These are phyloP conservation scores for Xylaria sp. DNA, from an alignment of 2,329 filamentous ascomycete genomes.

Conservation along the genomic window DNA sequence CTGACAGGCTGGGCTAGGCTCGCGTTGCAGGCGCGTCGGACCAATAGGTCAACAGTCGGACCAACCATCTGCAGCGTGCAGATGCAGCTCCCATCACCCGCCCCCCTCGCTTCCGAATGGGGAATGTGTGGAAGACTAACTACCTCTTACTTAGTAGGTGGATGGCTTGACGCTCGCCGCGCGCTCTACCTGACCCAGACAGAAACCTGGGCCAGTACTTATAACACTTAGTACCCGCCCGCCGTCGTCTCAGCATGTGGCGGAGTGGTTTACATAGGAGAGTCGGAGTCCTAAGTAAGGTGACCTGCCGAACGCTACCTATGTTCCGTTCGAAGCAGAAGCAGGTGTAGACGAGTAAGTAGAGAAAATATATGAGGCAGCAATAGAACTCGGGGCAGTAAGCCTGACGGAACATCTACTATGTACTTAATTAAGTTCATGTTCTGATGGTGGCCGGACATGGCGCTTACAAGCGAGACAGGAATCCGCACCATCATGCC, in stretches of 20 bases:
- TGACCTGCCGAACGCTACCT: background rate
- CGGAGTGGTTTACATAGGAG: too few species aligned
- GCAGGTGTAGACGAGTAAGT: too few species aligned
- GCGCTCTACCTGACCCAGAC: too few species aligned
- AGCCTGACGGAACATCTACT: too few species aligned
- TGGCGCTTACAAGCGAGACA: too few species aligned
- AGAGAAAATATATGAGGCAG: too few species aligned
- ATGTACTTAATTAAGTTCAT: background rate
- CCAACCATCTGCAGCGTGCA: background rate
- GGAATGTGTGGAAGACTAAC: too few species aligned
- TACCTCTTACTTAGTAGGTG: too few species aligned
- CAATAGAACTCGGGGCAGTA: background rate
- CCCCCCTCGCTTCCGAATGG: background rate
- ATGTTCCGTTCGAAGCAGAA: too few species aligned
- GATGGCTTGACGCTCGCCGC: background rate
- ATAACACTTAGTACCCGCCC: too few species aligned
- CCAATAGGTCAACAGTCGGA: slow-evolving; percentile 17
- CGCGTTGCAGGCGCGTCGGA: slow-evolving; percentile 1
- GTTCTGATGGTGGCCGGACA: slow-evolving; percentile 4
- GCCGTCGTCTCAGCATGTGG: too few species aligned
- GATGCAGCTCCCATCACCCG: background rate
- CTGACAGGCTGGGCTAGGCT: background rate
- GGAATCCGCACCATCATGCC: background rate
- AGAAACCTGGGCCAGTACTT: too few species aligned
- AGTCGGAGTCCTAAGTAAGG: slow-evolving; percentile 9